These are phyloP conservation scores for Heteromeles arbutifolia DNA, from an alignment of 306 rosid genomes.

Conservation along the genomic window DNA sequence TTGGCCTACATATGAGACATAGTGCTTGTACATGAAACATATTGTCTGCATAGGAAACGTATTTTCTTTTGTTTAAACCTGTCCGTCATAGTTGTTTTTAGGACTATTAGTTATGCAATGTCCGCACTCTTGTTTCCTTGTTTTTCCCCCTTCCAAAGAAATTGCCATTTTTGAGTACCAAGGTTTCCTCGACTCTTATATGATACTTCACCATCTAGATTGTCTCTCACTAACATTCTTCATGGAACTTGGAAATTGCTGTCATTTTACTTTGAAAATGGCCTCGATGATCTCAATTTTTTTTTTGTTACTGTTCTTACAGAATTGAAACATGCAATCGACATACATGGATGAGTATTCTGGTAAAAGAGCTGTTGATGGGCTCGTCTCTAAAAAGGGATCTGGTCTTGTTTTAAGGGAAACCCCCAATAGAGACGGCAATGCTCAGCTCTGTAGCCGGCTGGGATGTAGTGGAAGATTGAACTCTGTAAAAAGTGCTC, in stretches of 20 bases:
- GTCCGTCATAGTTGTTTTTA: background rate
- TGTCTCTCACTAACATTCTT: background rate
- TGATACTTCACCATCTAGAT: background rate
- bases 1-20: background rate
- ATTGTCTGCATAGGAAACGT: background rate
- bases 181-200: background rate
- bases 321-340: constrained; percentile 36
- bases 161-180: background rate
- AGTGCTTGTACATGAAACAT: background rate
- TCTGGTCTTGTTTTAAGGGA: constrained; percentile 61
- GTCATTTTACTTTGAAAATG: background rate
- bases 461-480: constrained; percentile 68
- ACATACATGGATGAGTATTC: constrained; percentile 74
- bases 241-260: background rate
- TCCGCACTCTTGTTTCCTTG: background rate
- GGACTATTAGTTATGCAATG: background rate
- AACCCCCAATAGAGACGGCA: constrained; percentile 54
- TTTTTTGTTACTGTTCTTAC: constrained; percentile 19
- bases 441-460: constrained; percentile 66
- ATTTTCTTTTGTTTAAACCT: background rate
- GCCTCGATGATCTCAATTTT: background rate
- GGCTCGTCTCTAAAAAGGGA: constrained; percentile 65
- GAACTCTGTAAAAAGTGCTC: constrained; percentile 51
- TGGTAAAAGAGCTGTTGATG: constrained; percentile 59
- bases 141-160: background rate